Evolutionary conservation across 352 stramenopile genomes (phyloP), one percentile per base, ranked within the genome.

Genomic region (Pythium rishiriense): DNA sequence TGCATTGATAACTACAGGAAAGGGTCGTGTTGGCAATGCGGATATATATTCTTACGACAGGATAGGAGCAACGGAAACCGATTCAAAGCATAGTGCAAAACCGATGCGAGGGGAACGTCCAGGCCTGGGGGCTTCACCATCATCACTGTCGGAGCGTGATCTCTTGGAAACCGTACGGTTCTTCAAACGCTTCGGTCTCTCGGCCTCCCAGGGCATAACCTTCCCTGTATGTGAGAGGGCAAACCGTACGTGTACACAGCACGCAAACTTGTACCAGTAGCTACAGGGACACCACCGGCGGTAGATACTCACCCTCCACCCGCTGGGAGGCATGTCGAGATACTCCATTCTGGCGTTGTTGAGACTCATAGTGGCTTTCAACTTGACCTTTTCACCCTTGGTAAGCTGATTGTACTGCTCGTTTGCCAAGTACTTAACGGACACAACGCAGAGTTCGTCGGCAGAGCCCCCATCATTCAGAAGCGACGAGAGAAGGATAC

Each of bases 261-360:
- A 39, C 14, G 15, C 3, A n/a, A 39, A 39, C 48, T 54, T 54
- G 48, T 25, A 54, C 5, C 19, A 54, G 25, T 54, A 41, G 12
- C 48, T 22, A 15, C 48, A 54, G 7, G 22, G 11, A 24, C 48
- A 54, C 11, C 11, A 14, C 3, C 24, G 2, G 3, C 11, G 7
- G 12, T 5, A 10, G 15, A 35, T 11, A 24, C 24, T 1, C 8
- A 54, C 48, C 2, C 7, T 39, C 48, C 48, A 39, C 4, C 9
- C 48, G 25, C 37, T 6, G 25, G 28, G 5, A 7, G 48, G 22
- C 25, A 54, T 54, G 22, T 24, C 1, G 37, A 54, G 14, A 19
- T 35, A 54, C 48, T 54, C 24, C 48, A 54, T 33, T 21, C 48
- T 17, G 12, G 9, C 22, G 48, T 54, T 54, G 25, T 25, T 54